Base-by-base conservation (phyloP, 495 filamentous ascomycete genomes). In the Corynascus novoguineensis region DNA sequence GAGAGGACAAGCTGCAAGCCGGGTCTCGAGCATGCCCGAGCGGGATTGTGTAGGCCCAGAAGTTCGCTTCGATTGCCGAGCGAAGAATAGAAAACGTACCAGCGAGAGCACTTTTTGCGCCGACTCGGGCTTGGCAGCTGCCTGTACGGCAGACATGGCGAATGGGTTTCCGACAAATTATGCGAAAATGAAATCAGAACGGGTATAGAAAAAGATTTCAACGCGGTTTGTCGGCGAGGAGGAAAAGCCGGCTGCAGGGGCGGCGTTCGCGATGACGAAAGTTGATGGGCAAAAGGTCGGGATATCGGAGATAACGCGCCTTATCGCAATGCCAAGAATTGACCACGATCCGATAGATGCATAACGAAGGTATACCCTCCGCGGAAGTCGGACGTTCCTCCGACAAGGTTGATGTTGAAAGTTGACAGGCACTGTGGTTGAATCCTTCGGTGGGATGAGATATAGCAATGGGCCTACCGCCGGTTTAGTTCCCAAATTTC, bases 71-170 rank as follows among this genome's bases (percentile, higher is more conserved):
- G 32, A 3, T 8, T 15, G 10, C 8, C 21, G 32, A 21, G 12
- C n/a, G 22, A 45, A 54, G 37, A 31, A 31, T 28, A 27, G 6
- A 3, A 44, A 21, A 73, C 83, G 64, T 77, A 89, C 86, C 74
- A 89, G 68, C 64, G 86, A 89, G 58, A 86, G 80, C 51, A 78
- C 85, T 72, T 89, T 86, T 61, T 85, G 85, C 58, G 85, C 83
- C 59, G 83, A 79, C 55, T 87, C 80, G 22, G 60, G 54, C 53
- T 82, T 83, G 60, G 79, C 78, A 38, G 83, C 64, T 32, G 76
- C 72, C 31, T 82, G 59, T 35, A 72, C 61, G 49, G 73, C 55
- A 55, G 78, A 78, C 78, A 82, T 79, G 40, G 57, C 24, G 29
- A 11, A 32, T 4, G 1, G 9, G 5, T 31, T 10, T 31, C 29